These are phyloP conservation scores for Pleurotus tuber-regium DNA, from an alignment of 768 basidiomycete species.

Conservation along the genomic window DNA sequence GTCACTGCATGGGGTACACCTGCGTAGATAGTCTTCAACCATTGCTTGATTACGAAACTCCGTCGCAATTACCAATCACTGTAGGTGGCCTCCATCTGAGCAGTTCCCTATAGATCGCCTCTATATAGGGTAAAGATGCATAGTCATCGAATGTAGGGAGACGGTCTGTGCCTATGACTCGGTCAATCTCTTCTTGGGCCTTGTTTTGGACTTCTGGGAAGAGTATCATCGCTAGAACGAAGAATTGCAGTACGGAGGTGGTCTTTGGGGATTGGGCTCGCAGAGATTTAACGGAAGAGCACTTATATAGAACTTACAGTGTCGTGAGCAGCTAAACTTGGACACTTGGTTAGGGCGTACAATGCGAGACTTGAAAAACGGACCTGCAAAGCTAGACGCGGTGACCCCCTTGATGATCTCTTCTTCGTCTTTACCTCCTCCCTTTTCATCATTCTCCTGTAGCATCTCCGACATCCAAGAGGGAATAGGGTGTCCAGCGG, in stretches of 20 bases:
- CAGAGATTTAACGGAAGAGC: too few relatives aligned
- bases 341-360: too few relatives aligned
- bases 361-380: not conserved
- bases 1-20: conserved; percentile 28
- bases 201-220: conserved; percentile 22
- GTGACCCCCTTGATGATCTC: conserved; percentile 12
- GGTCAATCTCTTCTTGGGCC: conserved; percentile 15
- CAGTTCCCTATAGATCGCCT: not conserved
- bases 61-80: conserved; percentile 15
- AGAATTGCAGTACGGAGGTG: conserved; percentile 4
- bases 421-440: not conserved
- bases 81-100: conserved; percentile 7
- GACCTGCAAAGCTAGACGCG: conserved; percentile 8
- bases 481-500: not conserved
- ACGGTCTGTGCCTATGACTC: conserved; percentile 12
- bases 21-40: not conserved
- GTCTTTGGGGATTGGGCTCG: not conserved
- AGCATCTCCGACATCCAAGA: conserved; percentile 8
- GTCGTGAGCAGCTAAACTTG: conserved; percentile 4
- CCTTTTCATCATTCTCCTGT: not conserved
- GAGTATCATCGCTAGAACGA: conserved; percentile 16
- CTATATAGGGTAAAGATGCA: conserved; percentile 13
- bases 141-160: conserved; percentile 17
- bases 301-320: not conserved
- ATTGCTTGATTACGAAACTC: not conserved